These are phyloP conservation scores for Rhodosporidiobolus sp. DNA, from an alignment of 768 basidiomycete species.

Conservation along the genomic window DNA sequence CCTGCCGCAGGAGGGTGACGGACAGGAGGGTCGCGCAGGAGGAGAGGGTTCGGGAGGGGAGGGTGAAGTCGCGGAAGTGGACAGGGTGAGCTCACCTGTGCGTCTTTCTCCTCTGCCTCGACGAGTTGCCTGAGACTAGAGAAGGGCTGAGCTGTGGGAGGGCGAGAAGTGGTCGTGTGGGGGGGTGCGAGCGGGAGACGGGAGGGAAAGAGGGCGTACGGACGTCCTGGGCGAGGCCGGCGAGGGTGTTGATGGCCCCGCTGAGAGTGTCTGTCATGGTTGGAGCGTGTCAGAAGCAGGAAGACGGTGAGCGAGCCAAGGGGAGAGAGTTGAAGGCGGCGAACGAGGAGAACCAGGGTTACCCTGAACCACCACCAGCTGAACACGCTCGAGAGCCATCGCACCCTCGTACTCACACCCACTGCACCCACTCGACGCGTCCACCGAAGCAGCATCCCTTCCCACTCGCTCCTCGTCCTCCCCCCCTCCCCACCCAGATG, in stretches of 20 bases:
- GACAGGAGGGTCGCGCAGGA: neutral
- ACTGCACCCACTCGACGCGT: too few relatives aligned
- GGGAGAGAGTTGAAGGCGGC: neutral
- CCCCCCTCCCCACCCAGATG: neutral
- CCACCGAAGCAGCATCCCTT: neutral
- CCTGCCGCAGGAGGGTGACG: neutral
- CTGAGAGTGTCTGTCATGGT: constrained; percentile 4
- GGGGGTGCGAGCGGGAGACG: neutral
- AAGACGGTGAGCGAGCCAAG: neutral
- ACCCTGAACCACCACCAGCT: neutral
- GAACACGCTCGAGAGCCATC: neutral
- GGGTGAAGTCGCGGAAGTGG: neutral
- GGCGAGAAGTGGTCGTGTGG: neutral
- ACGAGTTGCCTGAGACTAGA: constrained; percentile 20
- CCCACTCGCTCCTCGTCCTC: neutral
- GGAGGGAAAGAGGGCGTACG: too few relatives aligned
- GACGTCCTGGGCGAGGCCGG: neutral
- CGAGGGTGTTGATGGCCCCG: constrained; percentile 5
- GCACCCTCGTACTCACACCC: neutral
- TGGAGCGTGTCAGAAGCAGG: neutral
- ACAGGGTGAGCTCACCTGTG: constrained; percentile 6
- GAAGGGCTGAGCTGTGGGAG: constrained; percentile 9
- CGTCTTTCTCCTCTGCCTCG: constrained; percentile 28
- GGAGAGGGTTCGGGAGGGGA: neutral
- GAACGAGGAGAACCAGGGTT: neutral